A percentile compares a stretch with the other conserved stretches of the same genome.
These are phyloP conservation scores for Kazachstania sp. DNA, from an alignment of 1,139 yeast genomes.

Conservation along the genomic window DNA sequence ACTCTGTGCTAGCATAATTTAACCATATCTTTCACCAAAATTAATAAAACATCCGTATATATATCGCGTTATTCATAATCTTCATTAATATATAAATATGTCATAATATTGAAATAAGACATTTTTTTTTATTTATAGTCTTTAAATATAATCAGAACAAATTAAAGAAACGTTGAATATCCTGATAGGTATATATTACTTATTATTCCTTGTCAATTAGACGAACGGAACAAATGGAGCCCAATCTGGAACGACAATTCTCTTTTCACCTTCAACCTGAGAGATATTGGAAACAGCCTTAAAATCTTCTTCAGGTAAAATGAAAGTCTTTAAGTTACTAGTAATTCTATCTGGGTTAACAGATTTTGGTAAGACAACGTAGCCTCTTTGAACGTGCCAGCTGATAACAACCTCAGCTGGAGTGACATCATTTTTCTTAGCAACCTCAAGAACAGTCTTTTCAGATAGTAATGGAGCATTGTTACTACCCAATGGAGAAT, in stretches of 20 bases:
- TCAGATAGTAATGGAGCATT: constrained; percentile 56
- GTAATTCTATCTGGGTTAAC: constrained; percentile 51
- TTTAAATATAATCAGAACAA: background rate
- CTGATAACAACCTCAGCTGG: constrained; percentile 59
- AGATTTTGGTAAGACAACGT: constrained; percentile 68
- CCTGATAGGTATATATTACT: too few relatives aligned
- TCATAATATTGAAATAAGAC: background rate
- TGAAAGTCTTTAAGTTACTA: constrained; percentile 46
- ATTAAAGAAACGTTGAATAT: background rate
- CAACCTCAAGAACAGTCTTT: constrained; percentile 41
- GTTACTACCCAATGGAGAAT: constrained; percentile 70
- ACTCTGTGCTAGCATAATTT: background rate
- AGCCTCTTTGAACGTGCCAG: constrained; percentile 66
- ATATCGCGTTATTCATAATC: background rate
- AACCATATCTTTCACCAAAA: background rate
- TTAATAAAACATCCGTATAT: background rate
- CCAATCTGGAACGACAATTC: constrained; percentile 43
- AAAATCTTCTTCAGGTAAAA: constrained; percentile 48
- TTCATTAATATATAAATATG: background rate
- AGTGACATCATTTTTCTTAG: constrained; percentile 46
- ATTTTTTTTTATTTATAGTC: background rate
- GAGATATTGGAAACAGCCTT: constrained; percentile 40
- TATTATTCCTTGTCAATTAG: constrained; percentile 11
- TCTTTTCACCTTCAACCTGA: constrained; percentile 39
- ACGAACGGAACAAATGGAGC: constrained; percentile 25